A percentile compares a stretch with the other conserved stretches of the same genome.
Conservation (phyloP, 805 yeast genomes). For the Cephaloascus fragrans region DNA sequence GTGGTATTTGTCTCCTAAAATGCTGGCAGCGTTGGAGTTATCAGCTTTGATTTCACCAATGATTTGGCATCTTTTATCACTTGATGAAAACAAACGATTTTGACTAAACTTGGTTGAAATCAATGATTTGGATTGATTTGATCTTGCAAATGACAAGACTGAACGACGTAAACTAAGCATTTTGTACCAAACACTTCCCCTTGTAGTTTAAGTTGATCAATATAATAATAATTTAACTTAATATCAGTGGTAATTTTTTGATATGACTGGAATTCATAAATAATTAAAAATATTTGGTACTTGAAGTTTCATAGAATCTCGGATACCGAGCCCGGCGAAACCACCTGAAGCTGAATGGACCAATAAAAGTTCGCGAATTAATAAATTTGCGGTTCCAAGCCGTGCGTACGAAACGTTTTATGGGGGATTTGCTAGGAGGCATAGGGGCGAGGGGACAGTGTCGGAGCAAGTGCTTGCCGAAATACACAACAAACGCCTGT, state of each 20-base stretch:
- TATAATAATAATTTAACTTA: no score
- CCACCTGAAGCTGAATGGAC: not conserved
- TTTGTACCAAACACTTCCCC: not conserved
- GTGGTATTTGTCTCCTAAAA: constrained; percentile 66
- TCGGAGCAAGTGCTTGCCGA: no score
- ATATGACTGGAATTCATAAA: no score
- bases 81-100: not conserved
- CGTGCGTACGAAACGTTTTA: no score
- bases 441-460: no score
- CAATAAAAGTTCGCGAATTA: not conserved
- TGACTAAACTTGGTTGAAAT: not conserved
- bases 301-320: no score
- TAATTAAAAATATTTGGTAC: no score
- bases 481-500: no score
- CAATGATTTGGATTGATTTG: not conserved
- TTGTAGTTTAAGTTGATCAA: no score
- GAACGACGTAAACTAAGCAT: constrained; percentile 8
- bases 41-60: not conserved
- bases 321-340: not conserved
- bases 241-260: no score
- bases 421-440: no score
- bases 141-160: not conserved
- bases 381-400: no score
- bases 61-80: not conserved
- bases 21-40: constrained; percentile 32